Conservation (phyloP, 352 stramenopile species). For the Pythium oligandrum region DNA sequence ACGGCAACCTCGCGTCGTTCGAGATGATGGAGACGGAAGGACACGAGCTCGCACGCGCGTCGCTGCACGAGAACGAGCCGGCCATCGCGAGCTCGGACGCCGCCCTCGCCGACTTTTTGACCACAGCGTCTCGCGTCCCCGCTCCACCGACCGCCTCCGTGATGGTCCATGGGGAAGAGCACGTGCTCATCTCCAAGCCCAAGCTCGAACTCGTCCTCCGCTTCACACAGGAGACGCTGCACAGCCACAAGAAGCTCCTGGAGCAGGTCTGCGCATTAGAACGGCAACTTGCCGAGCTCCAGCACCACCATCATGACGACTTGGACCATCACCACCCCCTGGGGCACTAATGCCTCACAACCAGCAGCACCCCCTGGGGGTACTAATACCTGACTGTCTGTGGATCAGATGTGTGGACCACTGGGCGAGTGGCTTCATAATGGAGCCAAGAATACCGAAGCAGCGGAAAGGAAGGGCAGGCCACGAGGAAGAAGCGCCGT, state of each 20-base stretch:
- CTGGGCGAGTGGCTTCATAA: no score
- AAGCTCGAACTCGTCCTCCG: constrained; percentile 56
- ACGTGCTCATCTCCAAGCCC: constrained; percentile 37
- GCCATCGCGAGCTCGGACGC: background rate
- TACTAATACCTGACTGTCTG: no score
- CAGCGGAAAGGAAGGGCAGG: no score
- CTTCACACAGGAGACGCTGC: constrained; percentile 49
- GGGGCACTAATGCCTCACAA: constrained; percentile 12
- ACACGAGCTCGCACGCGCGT: no score
- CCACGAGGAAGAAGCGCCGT: no score
- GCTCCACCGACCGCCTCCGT: constrained; percentile 3
- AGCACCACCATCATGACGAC: constrained; percentile 2
- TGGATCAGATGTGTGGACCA: no score
- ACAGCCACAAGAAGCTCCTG: constrained; percentile 55
- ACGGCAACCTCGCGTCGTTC: no score
- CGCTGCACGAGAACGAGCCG: no score
- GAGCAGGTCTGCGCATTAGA: constrained; percentile 39
- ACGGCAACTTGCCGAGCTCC: constrained; percentile 5
- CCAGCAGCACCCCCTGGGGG: no score
- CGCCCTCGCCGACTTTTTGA: constrained; percentile 13
- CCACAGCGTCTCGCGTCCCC: background rate
- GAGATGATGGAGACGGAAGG: no score
- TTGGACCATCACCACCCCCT: constrained; percentile 8
- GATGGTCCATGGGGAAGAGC: constrained; percentile 11
- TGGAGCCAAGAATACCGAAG: no score